Evolutionary conservation across 1,284 basidiomycete species (phyloP), one percentile per base, ranked within the genome.

Genomic region (Pseudozyma pruni): DNA sequence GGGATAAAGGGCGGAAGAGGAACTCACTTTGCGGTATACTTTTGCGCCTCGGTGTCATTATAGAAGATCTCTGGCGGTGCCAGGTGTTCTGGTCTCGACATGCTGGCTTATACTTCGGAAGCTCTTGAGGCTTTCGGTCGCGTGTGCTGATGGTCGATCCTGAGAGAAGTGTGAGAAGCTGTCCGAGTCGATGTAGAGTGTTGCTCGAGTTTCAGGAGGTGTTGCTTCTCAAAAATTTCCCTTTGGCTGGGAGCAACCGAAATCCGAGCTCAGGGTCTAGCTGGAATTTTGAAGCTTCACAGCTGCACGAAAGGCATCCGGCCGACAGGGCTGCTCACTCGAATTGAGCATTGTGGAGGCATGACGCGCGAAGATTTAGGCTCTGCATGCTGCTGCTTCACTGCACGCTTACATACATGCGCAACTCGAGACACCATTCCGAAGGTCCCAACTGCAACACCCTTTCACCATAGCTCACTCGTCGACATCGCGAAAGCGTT

Each of bases 31-130:
- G 90, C 88, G 0, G 96, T 97, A 83, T 99, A 99, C 85, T 99
- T 99, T 82, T 89, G 89, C 23, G 96, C 95, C 83, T 98, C 95
- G 22, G 86, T 85, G 82, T 98, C 95, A 58, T 93, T 93, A 88
- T 99, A 99, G 81, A 95, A 98, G 74, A 98, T 92, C 85, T 98
- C 93, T 62, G 96, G 95, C 34, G 96, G 96, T 23, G 94, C 94
- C 83, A 91, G 88, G 43, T 95, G 89, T 83, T 99, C 96, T 68
- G 96, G 96, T 74, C 96, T 86, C 17, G 93, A 96, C 95, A 97
- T 98, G 33, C 13, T 52, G 42, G 42, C n/a, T 22, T 17, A 19
- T 11, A 8, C 19, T 39, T 31, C 4, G 16, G n/a, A n/a, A n/a
- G n/a, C n/a, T n/a, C n/a, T n/a, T n/a, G n/a, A n/a, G n/a, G n/a